These are phyloP conservation scores for Ophiostoma ulmi DNA, from an alignment of 2,329 filamentous ascomycete genomes.

Conservation along the genomic window DNA sequence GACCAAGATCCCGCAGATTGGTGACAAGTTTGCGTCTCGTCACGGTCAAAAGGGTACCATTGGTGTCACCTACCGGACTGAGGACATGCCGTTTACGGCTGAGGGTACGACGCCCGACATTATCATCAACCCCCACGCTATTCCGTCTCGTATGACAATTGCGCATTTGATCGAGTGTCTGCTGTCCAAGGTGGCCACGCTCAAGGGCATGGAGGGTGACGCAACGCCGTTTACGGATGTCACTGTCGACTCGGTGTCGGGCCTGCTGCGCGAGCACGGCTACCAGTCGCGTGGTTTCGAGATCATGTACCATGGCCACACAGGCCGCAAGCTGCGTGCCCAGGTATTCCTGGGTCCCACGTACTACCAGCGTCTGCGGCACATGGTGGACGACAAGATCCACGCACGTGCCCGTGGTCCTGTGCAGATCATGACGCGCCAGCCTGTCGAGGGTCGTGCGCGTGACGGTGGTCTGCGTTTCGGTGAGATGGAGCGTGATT, in stretches of 20 bases:
- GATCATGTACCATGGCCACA: constrained; percentile 98
- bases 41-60: constrained; percentile 99
- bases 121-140: constrained; percentile 99
- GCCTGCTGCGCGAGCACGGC: constrained; percentile 77
- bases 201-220: constrained; percentile 93
- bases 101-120: constrained; percentile 91
- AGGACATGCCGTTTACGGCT: constrained; percentile 96
- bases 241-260: constrained; percentile 88
- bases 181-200: constrained; percentile 87
- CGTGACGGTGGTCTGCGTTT: constrained; percentile 97
- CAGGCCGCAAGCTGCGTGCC: constrained; percentile 83
- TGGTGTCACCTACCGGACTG: constrained; percentile 93
- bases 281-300: constrained; percentile 98
- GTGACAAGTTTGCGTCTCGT: constrained; percentile 97
- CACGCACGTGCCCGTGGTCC: constrained; percentile 96
- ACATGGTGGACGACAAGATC: constrained; percentile 99
- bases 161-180: constrained; percentile 99
- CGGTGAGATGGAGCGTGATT: constrained; percentile 99
- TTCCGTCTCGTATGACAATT: constrained; percentile 99
- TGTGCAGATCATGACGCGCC: constrained; percentile 92
- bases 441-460: constrained; percentile 97
- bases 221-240: constrained; percentile 97
- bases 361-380: constrained; percentile 95
- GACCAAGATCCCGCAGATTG: constrained; percentile 97
- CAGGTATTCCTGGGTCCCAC: constrained; percentile 97